Percentiles rank a stretch among this genome's conserved stretches.
phyloP scores from a whole-genome alignment of 2,329 filamentous ascomycete species.

The Xylariales sp. region DNA sequence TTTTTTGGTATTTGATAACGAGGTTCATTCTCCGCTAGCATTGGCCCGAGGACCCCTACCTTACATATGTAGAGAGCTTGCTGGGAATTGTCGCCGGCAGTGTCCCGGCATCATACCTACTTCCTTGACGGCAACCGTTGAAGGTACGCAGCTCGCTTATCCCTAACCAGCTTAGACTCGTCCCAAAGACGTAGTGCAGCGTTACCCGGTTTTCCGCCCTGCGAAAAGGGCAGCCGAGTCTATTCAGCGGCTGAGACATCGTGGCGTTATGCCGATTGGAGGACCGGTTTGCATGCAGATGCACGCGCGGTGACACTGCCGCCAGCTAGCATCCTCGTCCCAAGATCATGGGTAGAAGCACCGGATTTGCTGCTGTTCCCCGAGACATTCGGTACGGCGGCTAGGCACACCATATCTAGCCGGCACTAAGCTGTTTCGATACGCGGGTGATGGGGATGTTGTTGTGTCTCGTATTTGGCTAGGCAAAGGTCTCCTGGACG shows the following conservation, averaged over 20 bases:
- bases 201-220: not conserved
- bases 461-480: not conserved
- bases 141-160: not conserved
- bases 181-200: too few relatives aligned
- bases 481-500: not conserved
- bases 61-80: not conserved
- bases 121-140: not conserved
- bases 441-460: not conserved
- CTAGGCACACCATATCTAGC: not conserved
- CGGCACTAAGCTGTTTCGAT: conserved; percentile 5
- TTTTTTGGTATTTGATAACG: not conserved
- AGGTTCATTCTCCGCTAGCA: not conserved
- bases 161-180: not conserved
- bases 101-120: not conserved
- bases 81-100: not conserved
- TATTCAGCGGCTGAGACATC: conserved; percentile 9
- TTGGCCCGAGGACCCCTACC: not conserved
- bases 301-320: conserved; percentile 15
- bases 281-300: conserved; percentile 15
- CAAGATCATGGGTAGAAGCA: conserved; percentile 15
- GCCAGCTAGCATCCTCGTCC: conserved; percentile 13
- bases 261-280: conserved; percentile 36
- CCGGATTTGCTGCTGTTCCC: conserved; percentile 1
- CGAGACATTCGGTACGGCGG: conserved; percentile 13
- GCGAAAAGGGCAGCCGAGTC: not conserved